These are phyloP conservation scores for Ambrosia hybrid DNA, from an alignment of 140 eudicot genomes.

Conservation along the genomic window DNA sequence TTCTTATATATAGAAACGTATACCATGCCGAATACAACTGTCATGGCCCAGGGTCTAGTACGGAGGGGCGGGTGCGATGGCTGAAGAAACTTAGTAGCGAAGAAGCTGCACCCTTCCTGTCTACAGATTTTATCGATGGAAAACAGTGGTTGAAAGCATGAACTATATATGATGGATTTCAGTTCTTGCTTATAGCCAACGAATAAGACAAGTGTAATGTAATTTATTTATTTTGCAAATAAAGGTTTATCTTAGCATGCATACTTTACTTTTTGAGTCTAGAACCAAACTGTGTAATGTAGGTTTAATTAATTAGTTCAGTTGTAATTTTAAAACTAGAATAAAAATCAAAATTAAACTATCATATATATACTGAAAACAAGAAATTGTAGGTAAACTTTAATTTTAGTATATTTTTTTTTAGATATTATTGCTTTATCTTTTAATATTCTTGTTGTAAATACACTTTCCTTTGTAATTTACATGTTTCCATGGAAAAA, in stretches of 20 bases:
- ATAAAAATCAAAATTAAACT: too few species aligned
- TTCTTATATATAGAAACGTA: slow-evolving; percentile 43
- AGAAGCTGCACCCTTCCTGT: slow-evolving; percentile 56
- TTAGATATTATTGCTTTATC: too few species aligned
- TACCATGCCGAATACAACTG: slow-evolving; percentile 72
- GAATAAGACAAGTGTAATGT: background rate
- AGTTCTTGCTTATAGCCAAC: background rate
- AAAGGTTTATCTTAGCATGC: background rate
- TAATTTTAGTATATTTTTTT: too few species aligned
- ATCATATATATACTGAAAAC: too few species aligned
- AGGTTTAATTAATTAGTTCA: too few species aligned
- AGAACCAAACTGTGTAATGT: too few species aligned
- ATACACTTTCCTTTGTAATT: too few species aligned
- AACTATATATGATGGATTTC: slow-evolving; percentile 2
- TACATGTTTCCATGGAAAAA: too few species aligned
- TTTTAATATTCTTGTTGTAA: too few species aligned
- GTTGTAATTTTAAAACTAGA: too few species aligned
- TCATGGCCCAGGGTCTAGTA: slow-evolving; percentile 72
- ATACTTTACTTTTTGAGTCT: background rate
- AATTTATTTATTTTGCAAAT: background rate
- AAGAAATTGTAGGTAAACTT: too few species aligned
- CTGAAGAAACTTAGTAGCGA: slow-evolving; percentile 44
- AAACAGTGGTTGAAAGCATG: slow-evolving; percentile 72
- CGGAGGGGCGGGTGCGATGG: slow-evolving; percentile 58
- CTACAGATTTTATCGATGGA: slow-evolving; percentile 62